Evolutionary conservation across 2,329 filamentous ascomycete genomes (phyloP).

Genomic region (Furcasterigmium sp.): DNA sequence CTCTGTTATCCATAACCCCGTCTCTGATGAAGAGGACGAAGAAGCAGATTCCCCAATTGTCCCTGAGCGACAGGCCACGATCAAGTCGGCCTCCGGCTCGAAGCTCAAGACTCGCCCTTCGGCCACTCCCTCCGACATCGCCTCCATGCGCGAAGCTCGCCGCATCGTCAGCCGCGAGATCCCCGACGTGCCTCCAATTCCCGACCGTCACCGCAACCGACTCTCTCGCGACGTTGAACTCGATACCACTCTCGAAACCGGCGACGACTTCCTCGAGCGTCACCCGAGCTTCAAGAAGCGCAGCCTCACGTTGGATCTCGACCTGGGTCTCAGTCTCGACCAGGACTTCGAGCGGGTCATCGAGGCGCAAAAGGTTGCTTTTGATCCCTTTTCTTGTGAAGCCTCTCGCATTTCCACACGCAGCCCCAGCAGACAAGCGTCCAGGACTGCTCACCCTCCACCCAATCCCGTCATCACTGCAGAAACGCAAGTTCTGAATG

Average conservation of each 20-base stretch:
- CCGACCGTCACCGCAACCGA: conserved; percentile 53
- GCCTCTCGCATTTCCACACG: conserved; percentile 13
- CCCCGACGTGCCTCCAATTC: conserved; percentile 54
- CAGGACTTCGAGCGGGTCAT: conserved; percentile 93
- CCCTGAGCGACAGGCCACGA: conserved; percentile 79
- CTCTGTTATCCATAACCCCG: conserved; percentile 79
- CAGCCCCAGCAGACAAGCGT: conserved; percentile 40
- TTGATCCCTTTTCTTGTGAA: conserved; percentile 25
- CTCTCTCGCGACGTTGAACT: conserved; percentile 41
- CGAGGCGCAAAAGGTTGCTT: conserved; percentile 90
- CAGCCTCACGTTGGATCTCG: conserved; percentile 76
- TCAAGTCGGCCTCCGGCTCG: conserved; percentile 75
- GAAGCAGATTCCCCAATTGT: conserved; percentile 55
- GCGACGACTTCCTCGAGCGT: conserved; percentile 48
- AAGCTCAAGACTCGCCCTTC: conserved; percentile 87
- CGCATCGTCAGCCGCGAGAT: conserved; percentile 77
- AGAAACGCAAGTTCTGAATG: conserved; percentile 30
- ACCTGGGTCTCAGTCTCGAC: conserved; percentile 80
- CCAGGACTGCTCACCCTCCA: conserved; percentile 18
- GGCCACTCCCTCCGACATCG: conserved; percentile 76
- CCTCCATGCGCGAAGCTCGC: conserved; percentile 80
- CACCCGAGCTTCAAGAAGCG: conserved; percentile 74
- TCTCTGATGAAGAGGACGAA: conserved; percentile 38
- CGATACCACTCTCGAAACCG: conserved; percentile 25
- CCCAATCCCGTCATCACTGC: neutral